Percentiles rank a stretch among this genome's conserved stretches.
Evolutionary conservation across 805 yeast species (phyloP).

Genomic region (Candida palmyrensis): DNA sequence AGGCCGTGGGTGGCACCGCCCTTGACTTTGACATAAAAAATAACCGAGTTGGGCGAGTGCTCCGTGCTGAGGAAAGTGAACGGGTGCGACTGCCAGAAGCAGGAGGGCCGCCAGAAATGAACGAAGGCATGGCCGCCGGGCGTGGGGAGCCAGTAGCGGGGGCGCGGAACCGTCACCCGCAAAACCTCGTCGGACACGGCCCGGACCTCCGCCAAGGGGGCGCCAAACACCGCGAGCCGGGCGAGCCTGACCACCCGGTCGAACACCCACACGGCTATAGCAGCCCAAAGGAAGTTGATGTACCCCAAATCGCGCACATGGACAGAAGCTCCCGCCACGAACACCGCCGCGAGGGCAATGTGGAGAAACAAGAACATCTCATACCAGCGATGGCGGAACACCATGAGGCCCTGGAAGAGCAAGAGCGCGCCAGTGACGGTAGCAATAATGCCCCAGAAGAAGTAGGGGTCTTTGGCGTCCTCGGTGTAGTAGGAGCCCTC

Average conservation of each 20-base stretch:
- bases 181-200: slow-evolving; percentile 31
- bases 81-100: slow-evolving; percentile 41
- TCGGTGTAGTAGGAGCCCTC: slow-evolving; percentile 7
- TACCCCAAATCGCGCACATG: slow-evolving; percentile 34
- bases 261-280: slow-evolving; percentile 31
- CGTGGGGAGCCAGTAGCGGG: slow-evolving; percentile 28
- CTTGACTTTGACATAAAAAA: too few relatives aligned
- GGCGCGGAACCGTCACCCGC: slow-evolving; percentile 30
- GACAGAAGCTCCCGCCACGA: slow-evolving; percentile 43
- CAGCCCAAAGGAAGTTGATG: slow-evolving; percentile 23
- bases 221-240: slow-evolving; percentile 29
- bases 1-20: too few relatives aligned
- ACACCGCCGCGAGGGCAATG: slow-evolving; percentile 31
- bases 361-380: slow-evolving; percentile 32
- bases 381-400: slow-evolving; percentile 31
- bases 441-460: slow-evolving; percentile 32
- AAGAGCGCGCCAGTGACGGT: slow-evolving; percentile 29
- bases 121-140: slow-evolving; percentile 40
- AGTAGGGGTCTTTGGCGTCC: slow-evolving; percentile 14
- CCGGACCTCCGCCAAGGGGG: slow-evolving; percentile 24
- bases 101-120: slow-evolving; percentile 25
- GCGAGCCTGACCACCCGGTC: slow-evolving; percentile 26
- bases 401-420: slow-evolving; percentile 25
- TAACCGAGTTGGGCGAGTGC: too few relatives aligned
- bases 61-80: too few relatives aligned